Evolutionary conservation across 768 basidiomycete genomes (phyloP), one percentile per base, ranked within the genome.

Genomic region (Hericium alpestre): DNA sequence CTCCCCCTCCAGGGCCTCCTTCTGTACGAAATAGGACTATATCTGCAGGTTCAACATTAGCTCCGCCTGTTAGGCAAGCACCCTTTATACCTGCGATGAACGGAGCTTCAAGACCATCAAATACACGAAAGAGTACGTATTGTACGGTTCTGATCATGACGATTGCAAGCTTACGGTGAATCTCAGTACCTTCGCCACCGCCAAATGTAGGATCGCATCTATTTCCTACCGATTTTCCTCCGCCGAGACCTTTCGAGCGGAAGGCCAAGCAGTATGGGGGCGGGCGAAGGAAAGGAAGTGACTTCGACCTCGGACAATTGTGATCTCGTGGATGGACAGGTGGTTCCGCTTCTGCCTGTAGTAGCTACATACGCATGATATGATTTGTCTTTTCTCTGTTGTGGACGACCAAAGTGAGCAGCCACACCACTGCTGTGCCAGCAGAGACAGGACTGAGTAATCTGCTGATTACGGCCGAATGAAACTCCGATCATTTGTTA

Each of bases 201-300:
- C 80, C 88, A 2, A 80, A 76, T 55, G 79, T 77, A 43, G 88
- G 88, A 9, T 68, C 76, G 22, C 85, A 89, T 65, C 83, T 76
- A 15, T 93, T 90, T 66, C 88, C 87, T 7, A 71, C 74, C 13
- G 87, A 84, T 53, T 90, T 92, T 66, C 90, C 90, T 1, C 82
- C 83, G 13, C 90, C 90, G 4, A 80, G 88, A 41, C 73, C 74
- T 25, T 92, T 90, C 67, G 66, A 67, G 38, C 65, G 68, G 5
- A 72, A 66, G 37, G 63, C 67, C 27, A 85, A 77, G 65, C 72
- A 73, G 43, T 93, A 93, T 66, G 71, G 69, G 12, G 83, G 82
- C 65, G 86, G 87, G 32, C 81, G 83, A 54, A 71, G 74, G 63
- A 76, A 75, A 56, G 90, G 90, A n/a, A 83, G 85, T 63, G 76